These are phyloP conservation scores for Sisymbrium irio DNA, from an alignment of 345 rosid genomes.

Conservation along the genomic window DNA sequence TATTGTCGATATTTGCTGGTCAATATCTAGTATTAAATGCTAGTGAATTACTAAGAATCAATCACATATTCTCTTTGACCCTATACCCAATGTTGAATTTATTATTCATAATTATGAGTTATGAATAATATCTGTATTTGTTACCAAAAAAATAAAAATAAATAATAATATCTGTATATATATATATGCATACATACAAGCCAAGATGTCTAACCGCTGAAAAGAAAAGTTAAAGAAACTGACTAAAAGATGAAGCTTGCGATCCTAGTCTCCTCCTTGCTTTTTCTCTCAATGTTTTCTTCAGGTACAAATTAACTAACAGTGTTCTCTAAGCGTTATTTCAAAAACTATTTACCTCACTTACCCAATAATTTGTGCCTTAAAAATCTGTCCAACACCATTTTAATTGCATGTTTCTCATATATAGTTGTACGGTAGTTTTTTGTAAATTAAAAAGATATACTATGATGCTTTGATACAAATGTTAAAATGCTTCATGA, in stretches of 20 bases:
- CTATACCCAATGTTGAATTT: too few species aligned
- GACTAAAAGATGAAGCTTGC: slow-evolving; percentile 21
- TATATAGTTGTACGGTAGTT: neutral
- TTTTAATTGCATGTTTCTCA: neutral
- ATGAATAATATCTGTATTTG: neutral
- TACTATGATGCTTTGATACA: neutral
- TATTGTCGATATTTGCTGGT: neutral
- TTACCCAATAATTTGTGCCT: neutral
- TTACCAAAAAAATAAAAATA: too few species aligned
- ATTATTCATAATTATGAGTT: neutral
- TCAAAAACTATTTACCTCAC: neutral
- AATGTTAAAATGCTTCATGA: neutral
- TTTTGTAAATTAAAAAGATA: neutral
- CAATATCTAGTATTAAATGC: neutral
- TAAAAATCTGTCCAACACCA: neutral
- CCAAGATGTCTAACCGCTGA: neutral
- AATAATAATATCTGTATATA: too few species aligned
- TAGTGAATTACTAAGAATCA: neutral
- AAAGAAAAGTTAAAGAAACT: neutral
- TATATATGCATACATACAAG: neutral
- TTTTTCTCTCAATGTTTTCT: slow-evolving; percentile 21
- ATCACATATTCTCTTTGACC: neutral
- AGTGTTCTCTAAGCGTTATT: neutral
- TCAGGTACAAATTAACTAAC: slow-evolving; percentile 18
- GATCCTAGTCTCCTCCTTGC: slow-evolving; percentile 19